Conservation (phyloP, 768 basidiomycete genomes). For the Boletus reticulatus region DNA sequence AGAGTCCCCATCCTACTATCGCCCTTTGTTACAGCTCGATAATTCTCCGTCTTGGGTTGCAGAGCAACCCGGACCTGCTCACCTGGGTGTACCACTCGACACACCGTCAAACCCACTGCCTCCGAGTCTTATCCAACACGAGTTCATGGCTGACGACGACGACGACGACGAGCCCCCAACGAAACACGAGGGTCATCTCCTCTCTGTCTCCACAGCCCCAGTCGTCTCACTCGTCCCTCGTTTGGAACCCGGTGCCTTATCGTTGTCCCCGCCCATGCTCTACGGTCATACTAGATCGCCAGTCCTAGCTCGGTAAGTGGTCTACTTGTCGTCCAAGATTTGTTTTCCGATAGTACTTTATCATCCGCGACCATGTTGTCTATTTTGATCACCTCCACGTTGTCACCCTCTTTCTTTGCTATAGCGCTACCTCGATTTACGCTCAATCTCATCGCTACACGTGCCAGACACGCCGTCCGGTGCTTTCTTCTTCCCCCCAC, state of each 20-base stretch:
- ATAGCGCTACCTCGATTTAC: not conserved
- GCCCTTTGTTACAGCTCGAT: constrained; percentile 33
- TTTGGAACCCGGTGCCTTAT: constrained; percentile 8
- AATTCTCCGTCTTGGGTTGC: constrained; percentile 24
- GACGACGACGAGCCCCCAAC: constrained; percentile 22
- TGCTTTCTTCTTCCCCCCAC: not conserved
- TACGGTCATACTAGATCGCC: constrained; percentile 32
- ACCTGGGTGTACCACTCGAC: constrained; percentile 10
- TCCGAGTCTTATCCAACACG: constrained; percentile 7
- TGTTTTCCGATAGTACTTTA: not conserved
- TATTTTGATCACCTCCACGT: constrained; percentile 7
- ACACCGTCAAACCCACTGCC: constrained; percentile 6
- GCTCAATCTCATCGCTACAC: constrained; percentile 10
- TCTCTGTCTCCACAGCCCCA: constrained; percentile 14
- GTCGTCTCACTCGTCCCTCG: constrained; percentile 13
- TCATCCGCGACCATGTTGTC: constrained; percentile 1
- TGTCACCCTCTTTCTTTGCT: constrained; percentile 13
- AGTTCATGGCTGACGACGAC: constrained; percentile 16
- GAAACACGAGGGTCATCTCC: constrained; percentile 28
- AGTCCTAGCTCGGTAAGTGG: constrained; percentile 30
- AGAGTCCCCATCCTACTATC: constrained; percentile 20
- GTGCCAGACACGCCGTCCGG: constrained; percentile 5
- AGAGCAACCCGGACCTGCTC: constrained; percentile 8
- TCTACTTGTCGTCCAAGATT: not conserved
- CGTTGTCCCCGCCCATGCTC: constrained; percentile 9